A percentile compares a stretch with the other conserved stretches of the same genome.
phyloP scores from a whole-genome alignment of 2,329 filamentous ascomycete species.

The Beauveria sp. region DNA sequence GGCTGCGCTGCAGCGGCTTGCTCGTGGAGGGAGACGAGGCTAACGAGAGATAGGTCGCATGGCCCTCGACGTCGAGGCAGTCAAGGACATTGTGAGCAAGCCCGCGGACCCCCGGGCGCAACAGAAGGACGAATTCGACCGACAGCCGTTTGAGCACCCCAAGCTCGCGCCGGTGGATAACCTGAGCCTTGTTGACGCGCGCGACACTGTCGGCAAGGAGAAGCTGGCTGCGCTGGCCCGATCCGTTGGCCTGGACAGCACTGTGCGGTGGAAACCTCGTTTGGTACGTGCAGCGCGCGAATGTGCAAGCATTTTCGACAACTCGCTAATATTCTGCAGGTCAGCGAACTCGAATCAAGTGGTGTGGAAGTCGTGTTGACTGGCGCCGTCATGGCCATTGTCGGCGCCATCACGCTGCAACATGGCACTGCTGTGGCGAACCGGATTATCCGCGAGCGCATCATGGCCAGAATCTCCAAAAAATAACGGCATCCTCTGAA shows the following conservation, averaged over 20 bases:
- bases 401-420: slow-evolving; percentile 86
- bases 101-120: slow-evolving; percentile 19
- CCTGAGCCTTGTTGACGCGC: slow-evolving; percentile 53
- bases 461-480: slow-evolving; percentile 41
- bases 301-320: neutral
- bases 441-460: slow-evolving; percentile 65
- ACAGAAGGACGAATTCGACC: slow-evolving; percentile 41
- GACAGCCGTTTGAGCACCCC: slow-evolving; percentile 61
- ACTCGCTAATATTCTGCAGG: slow-evolving; percentile 26
- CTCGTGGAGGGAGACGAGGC: neutral
- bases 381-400: slow-evolving; percentile 72
- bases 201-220: slow-evolving; percentile 53
- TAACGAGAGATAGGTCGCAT: slow-evolving; percentile 19
- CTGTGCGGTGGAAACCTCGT: slow-evolving; percentile 83
- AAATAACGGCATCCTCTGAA: slow-evolving; percentile 10
- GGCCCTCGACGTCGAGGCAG: slow-evolving; percentile 30
- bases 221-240: slow-evolving; percentile 61
- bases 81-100: slow-evolving; percentile 30
- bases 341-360: slow-evolving; percentile 61
- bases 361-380: slow-evolving; percentile 69
- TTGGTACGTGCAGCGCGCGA: slow-evolving; percentile 47
- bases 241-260: slow-evolving; percentile 61
- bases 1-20: too few relatives aligned
- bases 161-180: slow-evolving; percentile 68
- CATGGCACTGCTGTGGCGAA: slow-evolving; percentile 73